Conservation (phyloP, 139 green algal genomes). For the Picochlorum sp. region DNA sequence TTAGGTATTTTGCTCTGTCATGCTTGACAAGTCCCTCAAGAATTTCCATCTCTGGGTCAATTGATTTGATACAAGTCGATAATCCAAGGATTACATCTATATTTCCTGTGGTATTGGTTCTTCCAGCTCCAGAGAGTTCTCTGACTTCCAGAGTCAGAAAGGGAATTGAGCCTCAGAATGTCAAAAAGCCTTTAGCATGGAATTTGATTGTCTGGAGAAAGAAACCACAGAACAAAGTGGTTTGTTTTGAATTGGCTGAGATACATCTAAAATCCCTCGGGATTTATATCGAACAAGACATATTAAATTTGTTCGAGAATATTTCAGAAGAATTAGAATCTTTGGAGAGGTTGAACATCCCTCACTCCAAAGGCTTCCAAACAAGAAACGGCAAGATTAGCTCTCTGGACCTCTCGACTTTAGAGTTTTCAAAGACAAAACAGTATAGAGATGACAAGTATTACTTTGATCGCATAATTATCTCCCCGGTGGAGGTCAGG, state of each 20-base stretch:
- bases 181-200: conserved; percentile 12
- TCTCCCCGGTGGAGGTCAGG: conserved; percentile 43
- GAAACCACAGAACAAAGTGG: conserved; percentile 44
- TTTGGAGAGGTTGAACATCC: no score
- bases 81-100: conserved; percentile 47
- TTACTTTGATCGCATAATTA: conserved; percentile 46
- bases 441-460: conserved; percentile 29
- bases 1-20: no score
- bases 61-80: conserved; percentile 38
- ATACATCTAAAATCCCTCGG: conserved; percentile 39
- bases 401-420: neutral
- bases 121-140: conserved; percentile 5
- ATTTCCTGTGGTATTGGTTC: conserved; percentile 43
- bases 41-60: neutral
- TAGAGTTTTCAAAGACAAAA: neutral
- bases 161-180: neutral
- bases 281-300: conserved; percentile 55
- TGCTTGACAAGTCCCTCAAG: conserved; percentile 22
- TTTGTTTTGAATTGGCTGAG: conserved; percentile 59
- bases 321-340: neutral
- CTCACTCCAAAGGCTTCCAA: no score
- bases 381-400: neutral
- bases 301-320: conserved; percentile 10
- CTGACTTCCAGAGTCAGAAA: conserved; percentile 14
- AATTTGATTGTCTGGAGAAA: conserved; percentile 47